Percentiles rank a stretch among this genome's conserved stretches.
Conservation (phyloP, 371 early-diverging fungal genomes). For the Umbelopsis sp. region DNA sequence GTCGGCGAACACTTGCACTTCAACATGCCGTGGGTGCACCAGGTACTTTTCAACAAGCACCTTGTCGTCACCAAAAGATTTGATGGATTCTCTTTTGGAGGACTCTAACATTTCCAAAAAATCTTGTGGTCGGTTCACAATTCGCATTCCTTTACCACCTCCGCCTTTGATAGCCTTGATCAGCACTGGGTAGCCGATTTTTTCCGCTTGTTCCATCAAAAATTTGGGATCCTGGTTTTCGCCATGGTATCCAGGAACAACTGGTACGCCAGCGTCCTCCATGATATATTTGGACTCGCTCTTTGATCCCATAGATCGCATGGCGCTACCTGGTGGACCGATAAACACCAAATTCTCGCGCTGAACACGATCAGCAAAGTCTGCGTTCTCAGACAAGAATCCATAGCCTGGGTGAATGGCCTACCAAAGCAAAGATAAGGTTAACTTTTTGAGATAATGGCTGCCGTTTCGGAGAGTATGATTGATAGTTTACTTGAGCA, state of each 20-base stretch:
- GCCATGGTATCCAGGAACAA: constrained; percentile 95
- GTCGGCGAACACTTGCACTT: constrained; percentile 97
- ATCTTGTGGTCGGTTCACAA: constrained; percentile 76
- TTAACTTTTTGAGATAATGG: neutral
- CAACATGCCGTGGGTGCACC: constrained; percentile 89
- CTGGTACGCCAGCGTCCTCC: constrained; percentile 86
- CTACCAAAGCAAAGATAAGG: constrained; percentile 27
- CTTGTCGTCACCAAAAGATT: constrained; percentile 90
- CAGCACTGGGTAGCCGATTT: constrained; percentile 92
- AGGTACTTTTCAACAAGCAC: constrained; percentile 93
- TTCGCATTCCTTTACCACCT: constrained; percentile 98
- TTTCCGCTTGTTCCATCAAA: constrained; percentile 75
- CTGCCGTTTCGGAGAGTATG: neutral
- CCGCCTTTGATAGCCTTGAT: constrained; percentile 97
- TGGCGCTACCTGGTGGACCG: constrained; percentile 92
- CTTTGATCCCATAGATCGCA: constrained; percentile 95
- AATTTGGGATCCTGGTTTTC: constrained; percentile 81
- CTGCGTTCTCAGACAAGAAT: constrained; percentile 95
- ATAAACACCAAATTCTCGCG: constrained; percentile 80
- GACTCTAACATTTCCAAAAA: constrained; percentile 87
- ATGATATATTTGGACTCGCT: constrained; percentile 93
- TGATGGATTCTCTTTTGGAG: constrained; percentile 84
- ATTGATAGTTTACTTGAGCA: constrained; percentile 63
- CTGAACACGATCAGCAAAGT: constrained; percentile 81
- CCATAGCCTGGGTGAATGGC: constrained; percentile 97